phyloP scores from a whole-genome alignment of 176 grass and related monocot species.

The Triticum urartu region DNA sequence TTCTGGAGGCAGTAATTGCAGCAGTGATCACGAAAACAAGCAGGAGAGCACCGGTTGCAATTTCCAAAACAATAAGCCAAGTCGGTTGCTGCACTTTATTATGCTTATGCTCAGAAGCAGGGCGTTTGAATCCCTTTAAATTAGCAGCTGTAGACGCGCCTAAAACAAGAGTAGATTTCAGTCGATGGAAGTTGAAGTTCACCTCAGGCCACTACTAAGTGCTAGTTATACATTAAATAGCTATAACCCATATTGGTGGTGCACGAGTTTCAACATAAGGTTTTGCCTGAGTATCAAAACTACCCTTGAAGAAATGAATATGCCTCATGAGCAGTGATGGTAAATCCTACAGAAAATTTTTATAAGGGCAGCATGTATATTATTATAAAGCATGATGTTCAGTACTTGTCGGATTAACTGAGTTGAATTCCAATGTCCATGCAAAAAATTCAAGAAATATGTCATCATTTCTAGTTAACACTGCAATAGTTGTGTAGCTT shows the following conservation, averaged over 20 bases:
- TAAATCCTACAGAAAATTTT: neutral
- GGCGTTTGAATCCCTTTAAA: slow-evolving; percentile 38
- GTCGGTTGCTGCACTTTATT: slow-evolving; percentile 54
- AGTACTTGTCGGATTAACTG: neutral
- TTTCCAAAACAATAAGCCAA: slow-evolving; percentile 95
- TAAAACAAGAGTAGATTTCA: slow-evolving; percentile 36
- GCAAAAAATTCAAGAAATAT: neutral
- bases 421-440: neutral
- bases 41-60: slow-evolving; percentile 75
- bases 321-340: neutral
- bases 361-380: neutral
- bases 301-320: neutral
- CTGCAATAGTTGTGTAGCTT: neutral
- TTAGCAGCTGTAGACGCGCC: slow-evolving; percentile 56
- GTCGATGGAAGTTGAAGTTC: slow-evolving; percentile 11
- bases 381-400: neutral
- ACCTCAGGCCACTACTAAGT: neutral
- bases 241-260: neutral
- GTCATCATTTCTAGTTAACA: neutral
- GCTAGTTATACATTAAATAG: neutral
- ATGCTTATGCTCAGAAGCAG: slow-evolving; percentile 45
- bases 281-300: neutral
- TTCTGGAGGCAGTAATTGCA: slow-evolving; percentile 67
- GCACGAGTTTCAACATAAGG: neutral
- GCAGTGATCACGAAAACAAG: slow-evolving; percentile 66